Conservation (phyloP, 495 filamentous ascomycete species). For the Delitschia confertaspora region DNA sequence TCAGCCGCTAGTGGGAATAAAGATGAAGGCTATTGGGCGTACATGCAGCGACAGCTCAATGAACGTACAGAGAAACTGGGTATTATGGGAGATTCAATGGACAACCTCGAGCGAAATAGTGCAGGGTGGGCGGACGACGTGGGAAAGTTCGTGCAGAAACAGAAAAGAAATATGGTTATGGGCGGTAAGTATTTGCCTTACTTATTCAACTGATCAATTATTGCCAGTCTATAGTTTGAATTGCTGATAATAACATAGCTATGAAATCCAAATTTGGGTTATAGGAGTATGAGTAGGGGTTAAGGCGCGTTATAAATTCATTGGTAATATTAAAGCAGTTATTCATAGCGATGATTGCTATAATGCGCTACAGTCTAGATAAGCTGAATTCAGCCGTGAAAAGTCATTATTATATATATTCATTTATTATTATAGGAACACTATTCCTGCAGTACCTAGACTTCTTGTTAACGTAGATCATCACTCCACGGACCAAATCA, state of each 20-base stretch:
- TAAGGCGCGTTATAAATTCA: too few species aligned
- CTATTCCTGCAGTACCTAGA: too few species aligned
- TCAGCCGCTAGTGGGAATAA: conserved; percentile 18
- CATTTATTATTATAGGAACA: too few species aligned
- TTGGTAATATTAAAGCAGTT: too few species aligned
- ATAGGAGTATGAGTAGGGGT: background rate
- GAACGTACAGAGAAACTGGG: conserved; percentile 82
- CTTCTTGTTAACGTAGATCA: too few species aligned
- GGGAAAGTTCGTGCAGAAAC: conserved; percentile 69
- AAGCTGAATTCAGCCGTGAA: too few species aligned
- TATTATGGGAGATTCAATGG: conserved; percentile 74
- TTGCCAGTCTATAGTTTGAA: too few species aligned
- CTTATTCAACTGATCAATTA: background rate
- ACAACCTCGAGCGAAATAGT: conserved; percentile 67
- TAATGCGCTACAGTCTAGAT: too few species aligned
- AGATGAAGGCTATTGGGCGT: conserved; percentile 56
- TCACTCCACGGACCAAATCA: too few species aligned
- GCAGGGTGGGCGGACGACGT: conserved; percentile 78
- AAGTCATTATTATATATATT: too few species aligned
- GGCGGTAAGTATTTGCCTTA: conserved; percentile 33
- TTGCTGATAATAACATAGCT: too few species aligned
- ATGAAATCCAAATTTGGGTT: conserved; percentile 27
- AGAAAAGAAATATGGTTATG: conserved; percentile 75
- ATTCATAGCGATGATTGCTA: too few species aligned
- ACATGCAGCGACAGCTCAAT: conserved; percentile 72